These are phyloP conservation scores for Penicillium polonicum DNA, from an alignment of 2,329 filamentous ascomycete species.

Conservation along the genomic window DNA sequence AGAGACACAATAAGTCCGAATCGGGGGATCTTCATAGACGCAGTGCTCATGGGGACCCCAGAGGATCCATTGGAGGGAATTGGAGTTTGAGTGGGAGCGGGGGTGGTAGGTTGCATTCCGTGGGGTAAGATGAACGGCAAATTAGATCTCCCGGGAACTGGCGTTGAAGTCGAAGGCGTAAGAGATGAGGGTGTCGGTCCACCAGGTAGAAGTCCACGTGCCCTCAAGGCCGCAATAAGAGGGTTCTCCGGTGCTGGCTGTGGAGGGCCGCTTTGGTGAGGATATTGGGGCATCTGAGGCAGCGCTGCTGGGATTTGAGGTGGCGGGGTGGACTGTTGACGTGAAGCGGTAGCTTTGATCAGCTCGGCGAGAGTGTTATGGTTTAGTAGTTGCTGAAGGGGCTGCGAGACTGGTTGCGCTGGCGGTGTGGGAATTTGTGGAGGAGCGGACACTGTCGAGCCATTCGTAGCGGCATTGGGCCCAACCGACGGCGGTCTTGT, in stretches of 20 bases:
- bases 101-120: slow-evolving; percentile 38
- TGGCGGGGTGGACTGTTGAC: slow-evolving; percentile 42
- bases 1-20: slow-evolving; percentile 71
- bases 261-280: slow-evolving; percentile 57
- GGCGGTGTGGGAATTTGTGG: slow-evolving; percentile 45
- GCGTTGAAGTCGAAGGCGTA: slow-evolving; percentile 38
- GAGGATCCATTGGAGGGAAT: slow-evolving; percentile 30
- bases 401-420: slow-evolving; percentile 35
- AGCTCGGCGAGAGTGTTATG: slow-evolving; percentile 46
- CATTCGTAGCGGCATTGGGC: slow-evolving; percentile 17
- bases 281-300: slow-evolving; percentile 58
- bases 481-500: slow-evolving; percentile 24
- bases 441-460: slow-evolving; percentile 31
- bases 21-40: slow-evolving; percentile 72
- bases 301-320: slow-evolving; percentile 47
- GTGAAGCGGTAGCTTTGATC: slow-evolving; percentile 44
- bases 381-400: slow-evolving; percentile 42
- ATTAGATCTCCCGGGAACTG: slow-evolving; percentile 38
- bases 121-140: slow-evolving; percentile 44
- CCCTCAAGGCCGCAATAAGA: slow-evolving; percentile 66
- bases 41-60: slow-evolving; percentile 58
- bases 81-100: slow-evolving; percentile 34
- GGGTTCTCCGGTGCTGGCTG: slow-evolving; percentile 56
- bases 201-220: slow-evolving; percentile 63
- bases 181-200: slow-evolving; percentile 42